Conservation (phyloP, 2,329 filamentous ascomycete genomes). For the Fusarium domesticum region DNA sequence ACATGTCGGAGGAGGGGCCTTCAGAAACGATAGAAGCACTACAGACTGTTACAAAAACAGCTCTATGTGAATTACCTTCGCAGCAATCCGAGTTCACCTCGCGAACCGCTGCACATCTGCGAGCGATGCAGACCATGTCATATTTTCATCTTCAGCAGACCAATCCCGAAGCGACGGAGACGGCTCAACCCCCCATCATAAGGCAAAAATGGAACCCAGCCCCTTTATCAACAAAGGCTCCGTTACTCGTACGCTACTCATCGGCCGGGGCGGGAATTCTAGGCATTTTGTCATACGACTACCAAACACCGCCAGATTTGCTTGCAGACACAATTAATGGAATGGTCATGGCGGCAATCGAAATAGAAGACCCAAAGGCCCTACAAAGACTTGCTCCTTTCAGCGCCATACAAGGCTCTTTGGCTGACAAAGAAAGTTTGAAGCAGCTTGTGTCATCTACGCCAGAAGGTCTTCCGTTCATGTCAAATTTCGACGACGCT, state of each 20-base stretch:
- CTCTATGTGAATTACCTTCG: constrained; percentile 56
- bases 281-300: constrained; percentile 67
- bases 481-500: constrained; percentile 52
- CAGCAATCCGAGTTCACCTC: constrained; percentile 53
- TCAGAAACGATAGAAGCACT: constrained; percentile 55
- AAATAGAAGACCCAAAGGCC: constrained; percentile 53
- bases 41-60: constrained; percentile 41
- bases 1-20: constrained; percentile 64
- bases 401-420: constrained; percentile 19
- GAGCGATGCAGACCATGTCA: constrained; percentile 74
- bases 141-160: constrained; percentile 60
- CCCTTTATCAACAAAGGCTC: constrained; percentile 55
- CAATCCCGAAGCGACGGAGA: constrained; percentile 18
- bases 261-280: constrained; percentile 51
- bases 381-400: constrained; percentile 37
- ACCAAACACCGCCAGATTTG: constrained; percentile 56
- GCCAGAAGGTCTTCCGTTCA: constrained; percentile 59
- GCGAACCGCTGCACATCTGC: constrained; percentile 62
- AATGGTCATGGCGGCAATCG: constrained; percentile 64
- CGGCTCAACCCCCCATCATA: neutral
- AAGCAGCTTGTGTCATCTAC: constrained; percentile 18
- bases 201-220: constrained; percentile 47
- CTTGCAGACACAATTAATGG: constrained; percentile 67
- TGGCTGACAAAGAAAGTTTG: neutral
- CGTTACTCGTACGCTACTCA: constrained; percentile 61